Evolutionary conservation across 768 basidiomycete species (phyloP).

Genomic region (Mycena kentingensis): DNA sequence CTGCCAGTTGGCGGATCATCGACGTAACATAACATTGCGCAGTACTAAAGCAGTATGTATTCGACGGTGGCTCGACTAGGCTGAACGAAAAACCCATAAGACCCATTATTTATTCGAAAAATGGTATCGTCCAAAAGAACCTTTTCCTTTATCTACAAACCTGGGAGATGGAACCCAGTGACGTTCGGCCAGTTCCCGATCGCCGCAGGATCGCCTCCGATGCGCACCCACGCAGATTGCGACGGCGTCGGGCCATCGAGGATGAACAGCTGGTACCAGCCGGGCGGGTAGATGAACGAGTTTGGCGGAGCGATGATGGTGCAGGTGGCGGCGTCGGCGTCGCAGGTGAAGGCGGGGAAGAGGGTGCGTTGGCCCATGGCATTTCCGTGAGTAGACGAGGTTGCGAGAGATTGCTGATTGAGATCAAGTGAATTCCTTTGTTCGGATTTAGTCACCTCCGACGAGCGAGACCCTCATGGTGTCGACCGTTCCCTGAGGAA

Average conservation of each 20-base stretch:
- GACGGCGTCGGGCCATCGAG: conserved; percentile 80
- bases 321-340: conserved; percentile 63
- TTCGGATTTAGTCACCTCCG: too few species aligned
- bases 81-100: background rate
- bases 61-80: conserved; percentile 1
- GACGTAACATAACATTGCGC: too few species aligned
- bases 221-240: conserved; percentile 73
- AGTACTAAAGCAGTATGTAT: too few species aligned
- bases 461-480: too few species aligned
- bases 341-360: conserved; percentile 71
- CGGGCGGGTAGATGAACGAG: conserved; percentile 65
- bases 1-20: too few species aligned
- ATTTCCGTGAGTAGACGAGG: conserved; percentile 78
- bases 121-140: background rate
- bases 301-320: conserved; percentile 80
- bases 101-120: conserved; percentile 1
- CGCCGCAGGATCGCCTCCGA: conserved; percentile 71
- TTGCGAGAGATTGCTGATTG: conserved; percentile 43
- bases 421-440: too few species aligned
- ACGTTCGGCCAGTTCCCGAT: conserved; percentile 75
- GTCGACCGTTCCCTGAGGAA: too few species aligned
- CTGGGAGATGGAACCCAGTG: conserved; percentile 69
- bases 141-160: conserved; percentile 39
- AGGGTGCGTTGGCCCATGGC: conserved; percentile 71
- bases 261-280: conserved; percentile 76